A percentile compares a stretch with the other conserved stretches of the same genome.
Evolutionary conservation across 257 asterid species (phyloP).

Genomic region (Fraxinus excelsior): DNA sequence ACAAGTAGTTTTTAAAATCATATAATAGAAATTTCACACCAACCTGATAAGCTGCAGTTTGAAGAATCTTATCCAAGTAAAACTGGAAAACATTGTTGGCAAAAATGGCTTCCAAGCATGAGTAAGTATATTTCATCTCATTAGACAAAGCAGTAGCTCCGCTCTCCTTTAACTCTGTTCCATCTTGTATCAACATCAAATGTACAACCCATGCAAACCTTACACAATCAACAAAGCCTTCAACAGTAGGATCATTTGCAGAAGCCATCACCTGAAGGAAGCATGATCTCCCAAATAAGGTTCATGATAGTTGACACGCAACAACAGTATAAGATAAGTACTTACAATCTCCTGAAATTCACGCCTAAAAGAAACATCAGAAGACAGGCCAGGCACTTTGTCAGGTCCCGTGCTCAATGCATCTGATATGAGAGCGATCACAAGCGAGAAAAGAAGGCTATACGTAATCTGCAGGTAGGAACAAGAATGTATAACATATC

Average conservation of each 20-base stretch:
- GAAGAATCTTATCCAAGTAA: conserved; percentile 84
- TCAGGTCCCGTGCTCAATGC: conserved; percentile 74
- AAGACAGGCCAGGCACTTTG: conserved; percentile 67
- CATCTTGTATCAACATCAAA: conserved; percentile 77
- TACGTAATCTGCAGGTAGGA: conserved; percentile 67
- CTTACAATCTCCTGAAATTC: conserved; percentile 89
- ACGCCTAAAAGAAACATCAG: conserved; percentile 74
- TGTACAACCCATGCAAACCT: conserved; percentile 95
- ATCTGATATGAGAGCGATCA: conserved; percentile 85
- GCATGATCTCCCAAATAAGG: conserved; percentile 16
- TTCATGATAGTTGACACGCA: conserved; percentile 21
- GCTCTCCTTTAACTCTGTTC: conserved; percentile 56
- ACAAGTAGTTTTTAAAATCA: background rate
- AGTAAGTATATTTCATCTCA: conserved; percentile 49
- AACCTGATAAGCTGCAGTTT: conserved; percentile 91
- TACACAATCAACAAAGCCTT: conserved; percentile 86
- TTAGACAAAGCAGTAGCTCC: conserved; percentile 47
- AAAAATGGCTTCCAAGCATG: conserved; percentile 79
- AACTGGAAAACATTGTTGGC: conserved; percentile 83
- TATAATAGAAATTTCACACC: background rate
- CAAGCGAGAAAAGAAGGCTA: conserved; percentile 86
- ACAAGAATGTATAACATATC: conserved; percentile 21
- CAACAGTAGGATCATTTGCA: conserved; percentile 70
- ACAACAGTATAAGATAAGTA: conserved; percentile 15
- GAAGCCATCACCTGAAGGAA: conserved; percentile 73